phyloP scores from a whole-genome alignment of 225 moss, liverwort and hornwort species.

The Marchantia polymorpha region DNA sequence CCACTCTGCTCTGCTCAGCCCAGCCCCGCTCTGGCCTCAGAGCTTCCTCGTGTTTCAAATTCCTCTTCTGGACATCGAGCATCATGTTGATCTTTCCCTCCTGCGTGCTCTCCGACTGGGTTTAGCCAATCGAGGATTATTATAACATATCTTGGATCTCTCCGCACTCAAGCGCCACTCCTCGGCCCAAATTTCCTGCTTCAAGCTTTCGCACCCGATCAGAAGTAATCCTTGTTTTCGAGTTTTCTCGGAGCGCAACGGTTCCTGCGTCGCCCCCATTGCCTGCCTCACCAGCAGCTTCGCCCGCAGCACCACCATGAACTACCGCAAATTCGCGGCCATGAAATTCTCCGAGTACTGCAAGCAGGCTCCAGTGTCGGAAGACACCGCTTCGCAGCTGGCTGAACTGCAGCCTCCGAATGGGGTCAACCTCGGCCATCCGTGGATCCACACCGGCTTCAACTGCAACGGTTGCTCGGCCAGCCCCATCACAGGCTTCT shows the following conservation, averaged over 20 bases:
- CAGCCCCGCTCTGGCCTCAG: neutral
- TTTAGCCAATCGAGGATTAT: neutral
- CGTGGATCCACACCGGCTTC: slow-evolving; percentile 40
- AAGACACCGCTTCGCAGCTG: slow-evolving; percentile 11
- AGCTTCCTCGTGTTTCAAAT: neutral
- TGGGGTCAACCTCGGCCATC: slow-evolving; percentile 32
- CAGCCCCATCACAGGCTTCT: slow-evolving; percentile 38
- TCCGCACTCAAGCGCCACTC: neutral
- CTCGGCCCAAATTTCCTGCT: neutral
- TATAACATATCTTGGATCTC: slow-evolving; percentile 1
- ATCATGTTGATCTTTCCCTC: slow-evolving; percentile 26
- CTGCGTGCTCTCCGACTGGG: slow-evolving; percentile 21
- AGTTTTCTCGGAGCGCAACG: neutral
- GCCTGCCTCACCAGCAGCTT: too few relatives aligned
- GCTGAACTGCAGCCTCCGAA: slow-evolving; percentile 20
- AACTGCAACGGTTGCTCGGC: slow-evolving; percentile 26
- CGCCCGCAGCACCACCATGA: neutral
- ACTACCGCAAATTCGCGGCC: slow-evolving; percentile 3
- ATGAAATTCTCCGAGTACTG: slow-evolving; percentile 8
- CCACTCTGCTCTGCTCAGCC: too few relatives aligned
- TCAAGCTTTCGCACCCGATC: neutral
- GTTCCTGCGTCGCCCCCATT: neutral
- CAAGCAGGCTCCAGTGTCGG: slow-evolving; percentile 10
- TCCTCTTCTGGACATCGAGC: neutral
- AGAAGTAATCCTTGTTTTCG: neutral